These are phyloP conservation scores for Eimeria necatrix DNA, from an alignment of 169 alveolate genomes.

Conservation along the genomic window DNA sequence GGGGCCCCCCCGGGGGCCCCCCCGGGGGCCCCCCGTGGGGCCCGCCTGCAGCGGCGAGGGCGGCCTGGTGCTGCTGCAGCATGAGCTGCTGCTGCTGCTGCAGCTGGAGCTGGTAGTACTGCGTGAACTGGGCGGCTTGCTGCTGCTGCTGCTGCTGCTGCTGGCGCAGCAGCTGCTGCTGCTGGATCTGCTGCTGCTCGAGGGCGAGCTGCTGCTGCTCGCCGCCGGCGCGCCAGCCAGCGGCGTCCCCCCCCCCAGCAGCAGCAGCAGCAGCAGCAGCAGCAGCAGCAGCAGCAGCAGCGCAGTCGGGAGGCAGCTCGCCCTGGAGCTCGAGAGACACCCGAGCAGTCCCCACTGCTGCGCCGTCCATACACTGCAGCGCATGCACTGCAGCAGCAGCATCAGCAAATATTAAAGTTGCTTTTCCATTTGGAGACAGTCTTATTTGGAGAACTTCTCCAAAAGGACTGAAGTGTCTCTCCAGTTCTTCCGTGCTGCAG, in stretches of 20 bases:
- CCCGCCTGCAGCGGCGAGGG: neutral
- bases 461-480: constrained; percentile 66
- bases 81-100: neutral
- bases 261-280: neutral
- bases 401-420: constrained; percentile 68
- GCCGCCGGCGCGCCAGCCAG: neutral
- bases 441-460: constrained; percentile 56
- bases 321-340: neutral
- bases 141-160: constrained; percentile 43
- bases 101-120: constrained; percentile 27
- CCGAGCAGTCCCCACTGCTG: constrained; percentile 23
- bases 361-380: constrained; percentile 45
- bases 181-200: neutral
- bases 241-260: neutral
- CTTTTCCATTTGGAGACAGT: constrained; percentile 53
- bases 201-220: neutral
- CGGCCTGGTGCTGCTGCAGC: constrained; percentile 20
- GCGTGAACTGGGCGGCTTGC: constrained; percentile 21
- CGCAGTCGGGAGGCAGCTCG: neutral
- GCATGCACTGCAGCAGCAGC: constrained; percentile 76
- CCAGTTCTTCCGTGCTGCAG: constrained; percentile 60
- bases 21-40: too few species aligned
- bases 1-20: too few species aligned
- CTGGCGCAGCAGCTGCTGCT: neutral
- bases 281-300: neutral